These are phyloP conservation scores for Grosmannia serpens DNA, from an alignment of 2,329 filamentous ascomycete genomes.

Conservation along the genomic window DNA sequence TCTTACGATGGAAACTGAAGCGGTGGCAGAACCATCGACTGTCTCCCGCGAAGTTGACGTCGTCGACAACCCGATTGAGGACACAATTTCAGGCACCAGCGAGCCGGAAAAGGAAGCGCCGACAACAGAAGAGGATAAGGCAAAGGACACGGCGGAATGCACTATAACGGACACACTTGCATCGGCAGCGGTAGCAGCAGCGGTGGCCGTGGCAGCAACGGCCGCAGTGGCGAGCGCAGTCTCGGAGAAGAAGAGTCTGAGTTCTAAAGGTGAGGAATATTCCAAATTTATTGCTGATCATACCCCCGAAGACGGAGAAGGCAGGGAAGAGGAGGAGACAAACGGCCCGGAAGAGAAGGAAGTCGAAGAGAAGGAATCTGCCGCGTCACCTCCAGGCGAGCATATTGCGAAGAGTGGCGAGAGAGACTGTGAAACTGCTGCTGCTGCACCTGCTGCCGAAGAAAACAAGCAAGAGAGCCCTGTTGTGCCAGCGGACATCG, in stretches of 20 bases:
- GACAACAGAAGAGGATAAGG: not conserved
- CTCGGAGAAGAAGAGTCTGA: not conserved
- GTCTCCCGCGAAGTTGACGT: not conserved
- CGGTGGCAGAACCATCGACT: not conserved
- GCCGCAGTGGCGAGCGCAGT: not conserved
- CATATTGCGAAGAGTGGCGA: not conserved
- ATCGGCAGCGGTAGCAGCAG: not conserved
- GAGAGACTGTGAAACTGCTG: not conserved
- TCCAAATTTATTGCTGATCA: not conserved
- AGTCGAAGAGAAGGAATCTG: not conserved
- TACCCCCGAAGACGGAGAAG: slow-evolving; percentile 5
- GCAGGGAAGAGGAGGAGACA: not conserved
- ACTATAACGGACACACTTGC: not conserved
- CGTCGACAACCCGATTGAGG: not conserved
- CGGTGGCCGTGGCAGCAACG: not conserved
- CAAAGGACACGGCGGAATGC: not conserved
- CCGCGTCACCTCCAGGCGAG: not conserved
- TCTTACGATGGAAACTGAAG: not conserved
- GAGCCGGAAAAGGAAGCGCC: not conserved
- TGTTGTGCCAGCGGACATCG: too few species aligned
- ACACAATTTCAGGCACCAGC: not conserved
- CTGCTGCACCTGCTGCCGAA: not conserved
- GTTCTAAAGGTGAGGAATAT: slow-evolving; percentile 5
- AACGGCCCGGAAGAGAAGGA: slow-evolving; percentile 21
- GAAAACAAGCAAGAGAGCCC: not conserved